A percentile compares a stretch with the other conserved stretches of the same genome.
phyloP scores from a whole-genome alignment of 345 rosid species.

The Turritis glabra region DNA sequence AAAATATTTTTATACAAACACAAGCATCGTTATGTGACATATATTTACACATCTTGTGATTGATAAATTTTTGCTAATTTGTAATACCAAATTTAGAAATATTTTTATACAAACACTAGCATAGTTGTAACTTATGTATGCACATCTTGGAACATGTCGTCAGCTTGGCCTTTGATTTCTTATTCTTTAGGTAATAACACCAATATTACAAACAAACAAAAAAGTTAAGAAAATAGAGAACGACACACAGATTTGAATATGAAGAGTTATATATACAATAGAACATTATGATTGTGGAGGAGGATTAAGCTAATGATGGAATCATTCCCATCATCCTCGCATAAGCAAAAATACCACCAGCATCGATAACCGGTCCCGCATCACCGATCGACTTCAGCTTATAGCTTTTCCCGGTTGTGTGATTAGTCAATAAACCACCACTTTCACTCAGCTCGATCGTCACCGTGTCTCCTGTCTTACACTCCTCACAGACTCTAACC shows the following conservation, averaged over 20 bases:
- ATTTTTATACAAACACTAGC: no score
- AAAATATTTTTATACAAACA: no score
- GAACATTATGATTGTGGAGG: not conserved
- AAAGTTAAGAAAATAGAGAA: conserved; percentile 1
- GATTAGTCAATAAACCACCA: conserved; percentile 67
- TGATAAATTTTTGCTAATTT: no score
- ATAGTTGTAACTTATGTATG: no score
- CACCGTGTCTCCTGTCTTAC: conserved; percentile 73
- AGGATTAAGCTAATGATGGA: conserved; percentile 40
- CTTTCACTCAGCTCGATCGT: conserved; percentile 64
- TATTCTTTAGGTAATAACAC: conserved; percentile 7
- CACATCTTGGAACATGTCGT: not conserved
- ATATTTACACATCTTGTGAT: not conserved
- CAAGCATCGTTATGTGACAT: no score
- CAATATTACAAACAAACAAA: not conserved
- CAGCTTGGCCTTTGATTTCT: not conserved
- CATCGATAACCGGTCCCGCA: conserved; percentile 79
- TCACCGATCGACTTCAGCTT: conserved; percentile 79
- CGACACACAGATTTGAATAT: not conserved
- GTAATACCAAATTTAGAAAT: no score
- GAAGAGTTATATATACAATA: not conserved
- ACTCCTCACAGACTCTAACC: conserved; percentile 76
- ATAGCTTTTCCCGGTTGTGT: conserved; percentile 73
- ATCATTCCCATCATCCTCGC: conserved; percentile 81
- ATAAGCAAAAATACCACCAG: conserved; percentile 81